Conservation (phyloP, 495 filamentous ascomycete genomes). For the Trichoderma virens region DNA sequence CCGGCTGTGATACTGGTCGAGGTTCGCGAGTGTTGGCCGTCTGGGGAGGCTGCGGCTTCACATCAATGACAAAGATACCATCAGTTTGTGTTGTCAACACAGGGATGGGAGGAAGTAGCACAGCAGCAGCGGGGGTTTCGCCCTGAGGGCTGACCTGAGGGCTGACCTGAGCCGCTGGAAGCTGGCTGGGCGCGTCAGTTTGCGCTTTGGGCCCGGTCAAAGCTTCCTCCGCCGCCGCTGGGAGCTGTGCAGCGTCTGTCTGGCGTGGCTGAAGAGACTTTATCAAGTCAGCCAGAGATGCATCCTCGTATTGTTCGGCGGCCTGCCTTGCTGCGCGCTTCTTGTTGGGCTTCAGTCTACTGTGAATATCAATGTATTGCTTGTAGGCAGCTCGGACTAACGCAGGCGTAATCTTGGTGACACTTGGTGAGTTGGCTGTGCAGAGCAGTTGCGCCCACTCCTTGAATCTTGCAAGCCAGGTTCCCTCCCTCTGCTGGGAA, state of each 20-base stretch:
- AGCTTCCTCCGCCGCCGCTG: not conserved
- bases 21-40: not conserved
- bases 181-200: not conserved
- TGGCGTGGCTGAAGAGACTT: not conserved
- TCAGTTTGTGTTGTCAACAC: not conserved
- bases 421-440: not conserved
- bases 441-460: constrained; percentile 1
- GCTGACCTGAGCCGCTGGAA: not conserved
- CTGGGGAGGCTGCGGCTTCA: not conserved
- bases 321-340: not conserved
- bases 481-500: not conserved
- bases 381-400: not conserved
- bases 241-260: not conserved
- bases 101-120: not conserved
- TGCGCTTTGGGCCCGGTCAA: not conserved
- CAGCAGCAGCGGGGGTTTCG: not conserved
- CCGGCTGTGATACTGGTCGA: not conserved
- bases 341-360: constrained; percentile 5
- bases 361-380: not conserved
- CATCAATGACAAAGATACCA: not conserved
- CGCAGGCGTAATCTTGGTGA: not conserved
- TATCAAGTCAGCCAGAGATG: not conserved
- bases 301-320: not conserved
- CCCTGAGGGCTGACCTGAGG: no score
- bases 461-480: not conserved